Base-by-base conservation (phyloP, 345 rosid genomes). In the Corchorus olitorius region DNA sequence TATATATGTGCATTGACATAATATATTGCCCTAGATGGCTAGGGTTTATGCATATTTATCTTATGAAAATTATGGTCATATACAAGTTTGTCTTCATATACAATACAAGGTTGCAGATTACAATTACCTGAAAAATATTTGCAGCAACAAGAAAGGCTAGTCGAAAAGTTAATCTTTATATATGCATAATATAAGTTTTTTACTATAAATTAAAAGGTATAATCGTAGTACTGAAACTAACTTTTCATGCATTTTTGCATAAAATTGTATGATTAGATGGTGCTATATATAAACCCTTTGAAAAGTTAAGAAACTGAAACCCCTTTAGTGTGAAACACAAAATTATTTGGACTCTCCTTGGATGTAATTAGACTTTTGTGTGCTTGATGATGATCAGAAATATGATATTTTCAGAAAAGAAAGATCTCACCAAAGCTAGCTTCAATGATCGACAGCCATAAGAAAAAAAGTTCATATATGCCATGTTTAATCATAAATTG, bases 41-140 rank as follows among this genome's bases (percentile, higher is more conserved):
- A 68, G 72, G 41, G 72, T 49, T 68, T 33, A 27, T 49, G 58
- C 58, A 68, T 45, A 6, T 68, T 10, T 43, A 43, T 65, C 35
- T 45, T 43, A 34, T 19, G 53, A 43, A 65, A 41, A 41, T n/a
- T n/a, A 65, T 15, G 4, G 20, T 45, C 70, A 19, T n/a, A n/a
- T n/a, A n/a, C n/a, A n/a, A n/a, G n/a, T n/a, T n/a, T n/a, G n/a
- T n/a, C n/a, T n/a, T n/a, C n/a, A n/a, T n/a, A n/a, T n/a, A n/a
- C n/a, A n/a, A n/a, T n/a, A n/a, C n/a, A n/a, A n/a, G 19, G 0
- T 0, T 27, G 27, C 27, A 27, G 27, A 27, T 27, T 27, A 27
- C 27, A n/a, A n/a, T 27, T 27, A 27, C 27, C 27, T 27, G 27
- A 27, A 27, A 27, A 27, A 27, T 27, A 27, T 27, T 27, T 27